Conservation (phyloP, 768 basidiomycete genomes). For the Saitozyma podzolica region DNA sequence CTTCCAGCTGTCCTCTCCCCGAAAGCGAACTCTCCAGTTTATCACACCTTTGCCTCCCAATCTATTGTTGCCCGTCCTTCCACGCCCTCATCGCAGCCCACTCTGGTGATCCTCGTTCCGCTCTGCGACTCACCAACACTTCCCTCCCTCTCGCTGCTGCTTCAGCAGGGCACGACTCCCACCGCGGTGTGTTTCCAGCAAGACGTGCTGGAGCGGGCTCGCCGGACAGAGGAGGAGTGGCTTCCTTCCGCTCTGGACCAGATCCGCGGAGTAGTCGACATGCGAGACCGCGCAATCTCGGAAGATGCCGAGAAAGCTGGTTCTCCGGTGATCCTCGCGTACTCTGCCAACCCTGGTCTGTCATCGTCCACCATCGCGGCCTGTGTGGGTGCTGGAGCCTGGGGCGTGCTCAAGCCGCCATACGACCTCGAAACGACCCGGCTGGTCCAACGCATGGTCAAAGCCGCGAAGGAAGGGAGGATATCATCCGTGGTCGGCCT, state of each 20-base stretch:
- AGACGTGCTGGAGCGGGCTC: conserved; percentile 48
- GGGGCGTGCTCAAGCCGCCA: conserved; percentile 50
- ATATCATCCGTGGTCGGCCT: conserved; percentile 21
- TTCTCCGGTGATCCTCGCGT: conserved; percentile 44
- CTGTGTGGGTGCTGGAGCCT: conserved; percentile 42
- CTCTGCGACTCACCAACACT: conserved; percentile 49
- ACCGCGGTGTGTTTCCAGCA: conserved; percentile 53
- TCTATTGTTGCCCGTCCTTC: background rate
- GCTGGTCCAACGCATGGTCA: conserved; percentile 28
- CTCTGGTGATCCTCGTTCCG: conserved; percentile 47
- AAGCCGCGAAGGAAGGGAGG: conserved; percentile 27
- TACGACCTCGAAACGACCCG: conserved; percentile 38
- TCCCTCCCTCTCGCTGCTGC: conserved; percentile 46
- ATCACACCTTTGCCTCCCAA: background rate
- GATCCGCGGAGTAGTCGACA: conserved; percentile 28
- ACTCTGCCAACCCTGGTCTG: conserved; percentile 49
- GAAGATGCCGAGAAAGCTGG: background rate
- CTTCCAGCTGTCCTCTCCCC: conserved; percentile 30
- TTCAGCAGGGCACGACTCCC: conserved; percentile 48
- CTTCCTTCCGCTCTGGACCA: conserved; percentile 44
- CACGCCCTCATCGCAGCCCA: conserved; percentile 18
- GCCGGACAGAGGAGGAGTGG: conserved; percentile 49
- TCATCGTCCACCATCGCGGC: conserved; percentile 29
- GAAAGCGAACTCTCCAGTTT: background rate
- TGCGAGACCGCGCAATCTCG: conserved; percentile 16